Evolutionary conservation across 352 stramenopile species (phyloP).

Genomic region (Achlya hypogyna): DNA sequence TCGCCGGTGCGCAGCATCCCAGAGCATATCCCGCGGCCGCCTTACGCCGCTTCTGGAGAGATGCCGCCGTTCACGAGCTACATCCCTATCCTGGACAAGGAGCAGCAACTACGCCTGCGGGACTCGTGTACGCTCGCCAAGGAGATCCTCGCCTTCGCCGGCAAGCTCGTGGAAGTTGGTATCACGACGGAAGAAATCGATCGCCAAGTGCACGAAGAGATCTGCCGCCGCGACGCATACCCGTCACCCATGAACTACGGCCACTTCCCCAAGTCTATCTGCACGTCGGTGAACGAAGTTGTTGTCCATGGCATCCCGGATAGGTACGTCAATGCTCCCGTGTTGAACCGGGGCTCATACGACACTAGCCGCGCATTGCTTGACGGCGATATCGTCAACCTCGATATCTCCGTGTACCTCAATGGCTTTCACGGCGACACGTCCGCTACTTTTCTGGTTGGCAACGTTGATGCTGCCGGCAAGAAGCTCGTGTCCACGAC

Average conservation of each 20-base stretch:
- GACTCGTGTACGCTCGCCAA: constrained; percentile 58
- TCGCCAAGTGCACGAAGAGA: constrained; percentile 83
- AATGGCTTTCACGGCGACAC: constrained; percentile 97
- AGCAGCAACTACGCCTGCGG: constrained; percentile 55
- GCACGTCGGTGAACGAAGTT: constrained; percentile 95
- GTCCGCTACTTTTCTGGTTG: constrained; percentile 93
- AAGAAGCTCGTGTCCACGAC: constrained; percentile 85
- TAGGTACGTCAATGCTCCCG: constrained; percentile 27
- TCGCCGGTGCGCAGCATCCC: constrained; percentile 45
- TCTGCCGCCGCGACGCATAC: constrained; percentile 80
- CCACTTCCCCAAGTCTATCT: constrained; percentile 93
- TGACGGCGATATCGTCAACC: constrained; percentile 94
- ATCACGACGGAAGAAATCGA: constrained; percentile 93
- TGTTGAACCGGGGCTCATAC: not conserved
- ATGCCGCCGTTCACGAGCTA: constrained; percentile 63
- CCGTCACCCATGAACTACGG: constrained; percentile 89
- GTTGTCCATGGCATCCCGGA: constrained; percentile 97
- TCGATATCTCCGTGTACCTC: constrained; percentile 93
- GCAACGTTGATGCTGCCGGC: constrained; percentile 80
- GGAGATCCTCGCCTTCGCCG: constrained; percentile 74
- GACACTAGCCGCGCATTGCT: constrained; percentile 46
- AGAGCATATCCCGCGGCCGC: constrained; percentile 39
- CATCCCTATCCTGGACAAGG: constrained; percentile 65
- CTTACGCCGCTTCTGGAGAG: constrained; percentile 47
- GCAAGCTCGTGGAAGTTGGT: constrained; percentile 65